These are phyloP conservation scores for Diplotaxis tenuifolia DNA, from an alignment of 345 rosid genomes.

Conservation along the genomic window DNA sequence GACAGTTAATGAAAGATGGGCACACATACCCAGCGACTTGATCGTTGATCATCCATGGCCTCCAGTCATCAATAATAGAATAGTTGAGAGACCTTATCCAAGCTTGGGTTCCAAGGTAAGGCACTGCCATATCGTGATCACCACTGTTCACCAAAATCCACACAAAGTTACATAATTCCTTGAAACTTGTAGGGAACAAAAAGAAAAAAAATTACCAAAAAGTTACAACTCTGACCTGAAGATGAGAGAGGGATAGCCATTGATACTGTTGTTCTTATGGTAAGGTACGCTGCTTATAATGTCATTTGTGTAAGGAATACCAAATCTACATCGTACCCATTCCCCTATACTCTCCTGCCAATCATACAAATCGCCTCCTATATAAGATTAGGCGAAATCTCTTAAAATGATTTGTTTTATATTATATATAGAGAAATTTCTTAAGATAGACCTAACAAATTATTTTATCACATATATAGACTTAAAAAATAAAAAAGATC, in stretches of 20 bases:
- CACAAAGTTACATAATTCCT: neutral
- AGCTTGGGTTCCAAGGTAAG: constrained; percentile 56
- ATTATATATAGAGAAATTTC: too few relatives aligned
- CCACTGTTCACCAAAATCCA: constrained; percentile 41
- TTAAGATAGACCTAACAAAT: too few relatives aligned
- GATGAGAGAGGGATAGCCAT: constrained; percentile 31
- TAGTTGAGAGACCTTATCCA: constrained; percentile 62
- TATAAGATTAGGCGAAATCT: neutral
- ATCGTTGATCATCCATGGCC: constrained; percentile 49
- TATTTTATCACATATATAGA: too few relatives aligned
- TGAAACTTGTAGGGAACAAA: neutral
- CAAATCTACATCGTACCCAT: neutral
- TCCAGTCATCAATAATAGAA: constrained; percentile 58
- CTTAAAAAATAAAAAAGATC: too few relatives aligned
- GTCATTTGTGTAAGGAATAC: constrained; percentile 3
- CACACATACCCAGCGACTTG: constrained; percentile 53
- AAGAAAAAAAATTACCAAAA: neutral
- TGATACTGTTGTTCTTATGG: constrained; percentile 28
- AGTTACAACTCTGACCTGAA: constrained; percentile 16
- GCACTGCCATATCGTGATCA: constrained; percentile 55
- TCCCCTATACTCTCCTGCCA: constrained; percentile 18
- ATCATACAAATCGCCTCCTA: neutral
- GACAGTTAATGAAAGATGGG: neutral
- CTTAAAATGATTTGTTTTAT: too few relatives aligned
- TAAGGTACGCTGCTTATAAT: constrained; percentile 29